Base-by-base conservation (phyloP, 106 monocot genomes). In the Dendrobium nobile region DNA sequence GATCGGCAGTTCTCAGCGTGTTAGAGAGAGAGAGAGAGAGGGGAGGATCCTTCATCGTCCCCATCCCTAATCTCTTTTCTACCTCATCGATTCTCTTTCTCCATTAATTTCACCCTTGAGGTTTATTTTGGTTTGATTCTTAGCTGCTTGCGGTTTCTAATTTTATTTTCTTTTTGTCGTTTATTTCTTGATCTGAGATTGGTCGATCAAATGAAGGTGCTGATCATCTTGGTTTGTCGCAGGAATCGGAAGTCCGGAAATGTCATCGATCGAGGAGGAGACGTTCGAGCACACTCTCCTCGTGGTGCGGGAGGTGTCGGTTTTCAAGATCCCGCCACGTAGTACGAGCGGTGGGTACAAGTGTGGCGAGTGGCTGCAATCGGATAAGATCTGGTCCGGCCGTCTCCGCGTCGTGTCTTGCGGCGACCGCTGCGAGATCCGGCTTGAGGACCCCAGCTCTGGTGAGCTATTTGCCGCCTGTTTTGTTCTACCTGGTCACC, bases 341-440 rank as follows among this genome's bases (percentile, higher is more conserved):
- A 85, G 79, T 78, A 91, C 89, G 67, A 95, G 94, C 78, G 91
- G 89, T 40, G 98, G 98, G 5, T 95, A 98, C 86, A 95, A 94
- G 88, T 98, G 98, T 43, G 98, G 95, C 0, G 98, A 95, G 84
- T 98, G 98, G 98, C 88, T 98, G 31, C 98, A 98, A 85, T 88
- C 97, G 19, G 95, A 98, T 78, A 90, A 86, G 91, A 98, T 98
- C 92, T 98, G 98, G 98, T 85, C 95, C 5, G 98, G 98, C 55
- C 91, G 95, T 37, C 98, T 95, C 84, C 98, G 95, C 37, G 95
- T 98, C 24, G 98, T 98, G 51, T 98, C 98, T 42, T 92, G 92
- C 79, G 82, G 84, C 43, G 85, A 89, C 3, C 92, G 92, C 40
- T 98, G 98, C 78, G 98, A 98, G 88, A 92, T 98, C 88, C 90